These are phyloP conservation scores for Lojkania enalia DNA, from an alignment of 2,329 filamentous ascomycete genomes.

Conservation along the genomic window DNA sequence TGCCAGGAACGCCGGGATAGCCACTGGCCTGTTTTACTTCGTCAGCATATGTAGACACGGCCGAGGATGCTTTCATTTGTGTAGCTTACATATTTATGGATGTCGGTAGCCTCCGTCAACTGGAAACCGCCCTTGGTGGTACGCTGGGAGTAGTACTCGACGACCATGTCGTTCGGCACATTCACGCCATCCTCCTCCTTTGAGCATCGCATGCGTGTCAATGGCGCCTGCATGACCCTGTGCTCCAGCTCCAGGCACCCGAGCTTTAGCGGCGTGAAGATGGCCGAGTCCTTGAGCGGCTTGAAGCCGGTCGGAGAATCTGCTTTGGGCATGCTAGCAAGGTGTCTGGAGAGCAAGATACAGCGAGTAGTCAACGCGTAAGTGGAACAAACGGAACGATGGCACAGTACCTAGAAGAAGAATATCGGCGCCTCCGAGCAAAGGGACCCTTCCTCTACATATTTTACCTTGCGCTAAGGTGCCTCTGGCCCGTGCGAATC, in stretches of 20 bases:
- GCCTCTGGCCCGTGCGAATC: no score
- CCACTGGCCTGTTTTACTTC: conserved; percentile 47
- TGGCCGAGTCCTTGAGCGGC: conserved; percentile 35
- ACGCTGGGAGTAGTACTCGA: conserved; percentile 60
- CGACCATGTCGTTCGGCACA: conserved; percentile 50
- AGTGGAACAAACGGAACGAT: background rate
- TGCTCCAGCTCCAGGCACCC: conserved; percentile 43
- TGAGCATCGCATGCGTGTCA: conserved; percentile 51
- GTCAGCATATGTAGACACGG: no score
- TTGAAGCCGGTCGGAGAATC: conserved; percentile 33
- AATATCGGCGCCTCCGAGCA: no score
- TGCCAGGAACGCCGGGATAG: conserved; percentile 39
- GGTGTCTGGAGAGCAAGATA: conserved; percentile 4
- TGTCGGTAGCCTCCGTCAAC: conserved; percentile 60
- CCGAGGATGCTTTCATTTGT: no score
- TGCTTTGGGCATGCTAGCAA: conserved; percentile 35
- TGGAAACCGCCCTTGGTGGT: conserved; percentile 59
- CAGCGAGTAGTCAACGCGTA: background rate
- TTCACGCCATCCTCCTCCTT: conserved; percentile 53
- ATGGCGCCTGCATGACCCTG: conserved; percentile 45
- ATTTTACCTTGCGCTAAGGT: conserved; percentile 18
- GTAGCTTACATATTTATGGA: conserved; percentile 34
- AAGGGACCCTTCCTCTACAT: no score
- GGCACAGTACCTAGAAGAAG: background rate
- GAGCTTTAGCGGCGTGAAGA: conserved; percentile 39